Evolutionary conservation across 805 yeast genomes (phyloP), one percentile per base, ranked within the genome.

Genomic region (Starmerella davenportii): DNA sequence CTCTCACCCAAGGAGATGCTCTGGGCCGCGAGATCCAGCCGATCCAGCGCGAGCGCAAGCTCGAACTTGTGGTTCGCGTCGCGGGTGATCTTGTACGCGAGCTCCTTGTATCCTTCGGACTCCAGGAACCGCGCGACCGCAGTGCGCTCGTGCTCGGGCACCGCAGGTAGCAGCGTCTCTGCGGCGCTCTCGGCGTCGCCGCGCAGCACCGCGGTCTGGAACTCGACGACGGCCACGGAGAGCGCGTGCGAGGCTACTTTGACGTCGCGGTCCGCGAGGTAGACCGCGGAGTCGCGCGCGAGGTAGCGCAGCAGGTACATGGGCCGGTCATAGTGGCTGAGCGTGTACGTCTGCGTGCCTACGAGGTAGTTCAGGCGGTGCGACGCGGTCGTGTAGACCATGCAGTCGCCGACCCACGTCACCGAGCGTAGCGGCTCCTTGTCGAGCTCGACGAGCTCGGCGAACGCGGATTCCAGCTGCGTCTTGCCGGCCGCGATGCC

Each of bases 401-500:
- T 85, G 34, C 90, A 95, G 63, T 90, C 96, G 48, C 96, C 98
- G 51, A 85, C 84, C 84, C 95, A 90, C 58, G 76, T 77, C 53
- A 95, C 95, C 21, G 93, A 76, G 43, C 79, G 72, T 29, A 87
- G 71, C 16, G 74, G 62, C 56, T 90, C 99, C 19, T 43, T 38
- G 41, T 71, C 69, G 43, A 82, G 69, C 44, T 92, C 93, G 52
- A 76, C 72, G 41, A 81, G 64, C 19, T 85, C 85, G 39, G 80
- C 92, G 56, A 90, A 82, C 14, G 87, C 71, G 29, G 70, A 77
- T 53, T 79, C 95, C 28, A 79, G 79, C 53, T 74, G 79, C 40
- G 70, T 59, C 8, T 64, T 58, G 40, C 72, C 81, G 35, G 63
- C 62, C 34, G 67, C 68, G 28, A 75, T 55, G 15, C 82, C 79